phyloP scores from a whole-genome alignment of 2,329 filamentous ascomycete species.

The Helotiales sp. region DNA sequence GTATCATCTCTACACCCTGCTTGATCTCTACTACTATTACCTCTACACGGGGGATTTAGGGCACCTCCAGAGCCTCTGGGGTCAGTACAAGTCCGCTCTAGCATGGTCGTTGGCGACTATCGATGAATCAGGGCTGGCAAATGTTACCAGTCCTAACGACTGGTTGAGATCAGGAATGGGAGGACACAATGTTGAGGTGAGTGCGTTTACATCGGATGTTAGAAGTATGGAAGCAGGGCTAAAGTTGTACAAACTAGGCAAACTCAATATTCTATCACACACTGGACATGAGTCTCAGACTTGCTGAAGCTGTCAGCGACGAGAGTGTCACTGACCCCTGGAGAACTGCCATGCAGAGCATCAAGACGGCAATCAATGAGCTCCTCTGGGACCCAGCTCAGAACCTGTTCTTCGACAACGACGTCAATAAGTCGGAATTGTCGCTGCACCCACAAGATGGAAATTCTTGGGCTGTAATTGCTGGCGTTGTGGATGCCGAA shows the following conservation, averaged over 20 bases:
- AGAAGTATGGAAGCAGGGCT: no score
- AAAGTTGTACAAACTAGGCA: no score
- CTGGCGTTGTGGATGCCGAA: slow-evolving; percentile 37
- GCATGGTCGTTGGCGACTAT: slow-evolving; percentile 49
- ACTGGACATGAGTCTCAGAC: slow-evolving; percentile 53
- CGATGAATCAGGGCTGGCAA: slow-evolving; percentile 41
- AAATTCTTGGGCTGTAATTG: slow-evolving; percentile 56
- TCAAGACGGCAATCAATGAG: slow-evolving; percentile 24
- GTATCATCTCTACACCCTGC: slow-evolving; percentile 62
- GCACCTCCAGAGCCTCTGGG: slow-evolving; percentile 54
- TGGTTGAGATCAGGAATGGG: slow-evolving; percentile 37
- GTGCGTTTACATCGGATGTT: slow-evolving; percentile 26
- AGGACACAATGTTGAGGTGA: slow-evolving; percentile 31
- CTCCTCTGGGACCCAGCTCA: slow-evolving; percentile 43
- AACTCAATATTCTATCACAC: slow-evolving; percentile 48
- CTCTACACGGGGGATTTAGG: slow-evolving; percentile 57
- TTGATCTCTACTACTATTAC: slow-evolving; percentile 62
- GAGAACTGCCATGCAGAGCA: slow-evolving; percentile 9
- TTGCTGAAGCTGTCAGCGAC: slow-evolving; percentile 40
- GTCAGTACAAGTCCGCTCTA: slow-evolving; percentile 53
- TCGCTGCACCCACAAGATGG: slow-evolving; percentile 61
- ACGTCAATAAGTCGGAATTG: slow-evolving; percentile 50
- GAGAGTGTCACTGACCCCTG: slow-evolving; percentile 7
- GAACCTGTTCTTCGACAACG: slow-evolving; percentile 56
- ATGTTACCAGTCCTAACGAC: slow-evolving; percentile 32